phyloP scores from a whole-genome alignment of 1,139 yeast genomes.

The Suhomyces ambrosiae region DNA sequence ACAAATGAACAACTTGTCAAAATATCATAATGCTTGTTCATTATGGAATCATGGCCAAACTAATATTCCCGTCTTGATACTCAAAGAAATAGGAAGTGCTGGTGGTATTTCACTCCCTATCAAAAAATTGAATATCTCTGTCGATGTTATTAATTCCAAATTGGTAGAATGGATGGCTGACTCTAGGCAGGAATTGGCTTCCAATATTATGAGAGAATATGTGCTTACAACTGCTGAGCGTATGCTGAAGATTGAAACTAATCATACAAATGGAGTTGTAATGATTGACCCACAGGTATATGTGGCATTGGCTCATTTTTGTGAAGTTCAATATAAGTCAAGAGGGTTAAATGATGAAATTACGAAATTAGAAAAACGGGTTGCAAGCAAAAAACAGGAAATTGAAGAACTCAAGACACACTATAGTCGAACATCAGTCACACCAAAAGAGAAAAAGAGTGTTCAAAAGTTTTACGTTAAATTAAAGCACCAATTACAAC shows the following conservation, averaged over 20 bases:
- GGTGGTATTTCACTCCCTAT: slow-evolving; percentile 25
- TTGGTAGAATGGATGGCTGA: slow-evolving; percentile 72
- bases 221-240: slow-evolving; percentile 45
- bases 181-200: slow-evolving; percentile 69
- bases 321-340: slow-evolving; percentile 65
- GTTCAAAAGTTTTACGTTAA: slow-evolving; percentile 55
- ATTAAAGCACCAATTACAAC: slow-evolving; percentile 46
- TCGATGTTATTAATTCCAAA: slow-evolving; percentile 44
- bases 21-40: slow-evolving; percentile 54
- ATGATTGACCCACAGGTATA: slow-evolving; percentile 33
- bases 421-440: slow-evolving; percentile 38
- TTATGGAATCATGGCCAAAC: slow-evolving; percentile 63
- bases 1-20: slow-evolving; percentile 31
- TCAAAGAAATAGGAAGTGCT: slow-evolving; percentile 29
- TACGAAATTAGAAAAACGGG: slow-evolving; percentile 40
- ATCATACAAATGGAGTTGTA: neutral
- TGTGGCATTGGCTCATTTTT: slow-evolving; percentile 70
- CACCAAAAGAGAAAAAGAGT: slow-evolving; percentile 47
- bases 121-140: slow-evolving; percentile 26
- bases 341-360: slow-evolving; percentile 48
- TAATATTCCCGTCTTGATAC: slow-evolving; percentile 53
- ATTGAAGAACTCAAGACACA: slow-evolving; percentile 50
- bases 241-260: neutral
- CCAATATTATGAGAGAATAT: slow-evolving; percentile 56
- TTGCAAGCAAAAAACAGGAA: slow-evolving; percentile 44